These are phyloP conservation scores for Entomortierella lignicola DNA, from an alignment of 192 early-diverging fungal genomes.

Conservation along the genomic window DNA sequence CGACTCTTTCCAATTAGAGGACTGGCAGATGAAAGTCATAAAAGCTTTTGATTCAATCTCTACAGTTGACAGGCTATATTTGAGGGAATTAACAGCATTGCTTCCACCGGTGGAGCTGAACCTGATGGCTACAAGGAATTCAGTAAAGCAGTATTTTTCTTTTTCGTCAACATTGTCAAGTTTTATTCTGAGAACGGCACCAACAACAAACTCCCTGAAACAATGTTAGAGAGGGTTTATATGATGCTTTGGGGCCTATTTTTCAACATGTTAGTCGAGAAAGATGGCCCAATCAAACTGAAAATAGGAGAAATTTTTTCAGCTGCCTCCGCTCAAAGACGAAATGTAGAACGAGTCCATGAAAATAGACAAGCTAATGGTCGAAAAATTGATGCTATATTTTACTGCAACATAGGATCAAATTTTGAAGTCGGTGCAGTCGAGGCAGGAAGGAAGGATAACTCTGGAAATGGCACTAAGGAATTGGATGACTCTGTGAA, in stretches of 20 bases:
- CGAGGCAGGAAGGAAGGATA: neutral
- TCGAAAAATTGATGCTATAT: slow-evolving; percentile 4
- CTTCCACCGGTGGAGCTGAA: neutral
- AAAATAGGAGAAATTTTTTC: slow-evolving; percentile 5
- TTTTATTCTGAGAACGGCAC: neutral
- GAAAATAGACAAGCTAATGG: slow-evolving; percentile 2
- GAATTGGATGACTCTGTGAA: slow-evolving; percentile 4
- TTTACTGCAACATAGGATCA: neutral
- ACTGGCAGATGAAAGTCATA: neutral
- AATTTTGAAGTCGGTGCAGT: neutral
- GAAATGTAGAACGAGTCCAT: neutral
- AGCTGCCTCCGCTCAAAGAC: slow-evolving; percentile 1
- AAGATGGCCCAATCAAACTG: slow-evolving; percentile 6
- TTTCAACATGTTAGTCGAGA: slow-evolving; percentile 6
- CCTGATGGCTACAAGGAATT: slow-evolving; percentile 2
- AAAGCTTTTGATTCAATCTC: slow-evolving; percentile 1
- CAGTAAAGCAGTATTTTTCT: neutral
- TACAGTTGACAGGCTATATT: neutral
- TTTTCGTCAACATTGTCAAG: neutral
- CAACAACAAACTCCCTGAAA: neutral
- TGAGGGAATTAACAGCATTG: slow-evolving; percentile 2
- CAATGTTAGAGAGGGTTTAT: neutral
- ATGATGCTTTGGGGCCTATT: neutral
- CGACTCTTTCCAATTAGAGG: neutral
- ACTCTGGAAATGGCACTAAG: slow-evolving; percentile 1